Percentiles rank a stretch among this genome's conserved stretches.
phyloP scores from a whole-genome alignment of 1,284 basidiomycete genomes.

The Fomitopsis palustris region DNA sequence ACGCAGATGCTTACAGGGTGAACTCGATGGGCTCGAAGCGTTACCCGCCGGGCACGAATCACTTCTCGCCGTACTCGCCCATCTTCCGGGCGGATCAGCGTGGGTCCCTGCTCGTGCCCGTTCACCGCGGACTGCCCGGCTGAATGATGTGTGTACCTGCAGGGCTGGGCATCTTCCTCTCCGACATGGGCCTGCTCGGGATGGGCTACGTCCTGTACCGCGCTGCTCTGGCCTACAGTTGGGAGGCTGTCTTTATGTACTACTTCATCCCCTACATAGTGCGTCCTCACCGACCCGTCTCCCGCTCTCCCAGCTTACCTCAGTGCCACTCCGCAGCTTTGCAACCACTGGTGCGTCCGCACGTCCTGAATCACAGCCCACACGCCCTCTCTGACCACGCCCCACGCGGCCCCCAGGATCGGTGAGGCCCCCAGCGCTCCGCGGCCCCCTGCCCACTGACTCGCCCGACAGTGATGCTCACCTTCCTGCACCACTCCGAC shows the following conservation, averaged over 20 bases:
- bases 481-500: conserved; percentile 34
- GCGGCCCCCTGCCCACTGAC: not conserved
- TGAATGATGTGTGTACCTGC: not conserved
- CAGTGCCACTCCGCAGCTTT: conserved; percentile 30
- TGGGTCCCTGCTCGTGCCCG: conserved; percentile 13
- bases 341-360: conserved; percentile 53
- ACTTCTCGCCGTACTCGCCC: conserved; percentile 69
- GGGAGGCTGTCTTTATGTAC: conserved; percentile 37
- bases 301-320: not conserved
- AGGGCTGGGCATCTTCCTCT: conserved; percentile 42
- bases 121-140: not conserved
- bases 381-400: conserved; percentile 25
- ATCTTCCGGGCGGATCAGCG: conserved; percentile 75
- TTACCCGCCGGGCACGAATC: conserved; percentile 37
- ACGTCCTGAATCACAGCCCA: not conserved
- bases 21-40: conserved; percentile 31
- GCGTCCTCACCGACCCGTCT: conserved; percentile 7
- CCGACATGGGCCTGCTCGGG: conserved; percentile 42
- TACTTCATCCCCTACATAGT: conserved; percentile 52
- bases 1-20: conserved; percentile 12
- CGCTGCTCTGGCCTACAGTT: conserved; percentile 37
- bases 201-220: conserved; percentile 40
- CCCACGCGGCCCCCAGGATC: conserved; percentile 47
- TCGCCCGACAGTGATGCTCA: conserved; percentile 35
- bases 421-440: conserved; percentile 49